Percentiles rank a stretch among this genome's conserved stretches.
phyloP scores from a whole-genome alignment of 371 early-diverging fungal species.

The Umbelopsis sp. region DNA sequence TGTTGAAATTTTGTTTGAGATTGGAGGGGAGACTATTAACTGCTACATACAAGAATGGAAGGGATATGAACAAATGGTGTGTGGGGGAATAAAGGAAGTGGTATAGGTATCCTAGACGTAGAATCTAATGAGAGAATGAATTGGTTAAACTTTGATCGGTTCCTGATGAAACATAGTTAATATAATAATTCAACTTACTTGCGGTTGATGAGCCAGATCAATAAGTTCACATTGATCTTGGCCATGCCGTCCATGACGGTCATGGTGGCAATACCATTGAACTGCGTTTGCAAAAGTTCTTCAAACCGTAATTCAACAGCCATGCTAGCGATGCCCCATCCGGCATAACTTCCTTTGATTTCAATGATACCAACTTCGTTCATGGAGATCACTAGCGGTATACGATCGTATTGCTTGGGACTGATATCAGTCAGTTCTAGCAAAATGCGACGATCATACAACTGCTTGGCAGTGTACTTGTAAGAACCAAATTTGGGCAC shows the following conservation, averaged over 20 bases:
- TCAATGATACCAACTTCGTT: constrained; percentile 90
- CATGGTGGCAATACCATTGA: constrained; percentile 88
- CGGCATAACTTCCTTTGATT: constrained; percentile 82
- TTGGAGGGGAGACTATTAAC: not conserved
- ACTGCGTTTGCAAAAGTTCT: constrained; percentile 91
- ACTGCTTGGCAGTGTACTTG: constrained; percentile 94
- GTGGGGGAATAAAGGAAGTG: not conserved
- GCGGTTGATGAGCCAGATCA: constrained; percentile 95
- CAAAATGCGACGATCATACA: constrained; percentile 92
- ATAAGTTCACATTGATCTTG: constrained; percentile 93
- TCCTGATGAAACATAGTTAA: not conserved
- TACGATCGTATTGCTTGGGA: constrained; percentile 86
- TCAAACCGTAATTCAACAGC: constrained; percentile 88
- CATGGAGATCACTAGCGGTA: constrained; percentile 89
- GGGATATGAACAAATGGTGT: not conserved
- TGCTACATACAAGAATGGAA: constrained; percentile 12
- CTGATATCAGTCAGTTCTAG: constrained; percentile 79
- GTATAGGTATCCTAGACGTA: not conserved
- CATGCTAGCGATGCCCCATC: constrained; percentile 76
- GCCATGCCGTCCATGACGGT: constrained; percentile 88
- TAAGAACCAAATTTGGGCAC: constrained; percentile 97
- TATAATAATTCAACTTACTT: constrained; percentile 73
- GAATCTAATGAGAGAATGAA: not conserved
- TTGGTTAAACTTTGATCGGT: too few species aligned
- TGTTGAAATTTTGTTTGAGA: not conserved